Evolutionary conservation across 257 asterid species (phyloP), one percentile per base, ranked within the genome.

Genomic region (Leonotis leonurus): DNA sequence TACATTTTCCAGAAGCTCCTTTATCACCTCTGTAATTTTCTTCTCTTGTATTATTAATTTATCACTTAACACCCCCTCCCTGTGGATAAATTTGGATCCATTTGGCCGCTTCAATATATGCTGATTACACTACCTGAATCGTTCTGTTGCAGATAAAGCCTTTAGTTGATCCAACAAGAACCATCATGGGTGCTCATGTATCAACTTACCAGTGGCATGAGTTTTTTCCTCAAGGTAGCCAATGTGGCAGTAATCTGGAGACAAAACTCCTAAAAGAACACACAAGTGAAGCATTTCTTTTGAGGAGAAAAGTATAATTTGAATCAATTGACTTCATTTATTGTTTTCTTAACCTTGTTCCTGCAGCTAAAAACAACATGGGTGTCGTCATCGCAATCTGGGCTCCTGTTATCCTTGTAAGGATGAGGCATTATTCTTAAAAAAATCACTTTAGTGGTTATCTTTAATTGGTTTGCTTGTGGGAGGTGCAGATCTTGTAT

Each of bases 331-430:
- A 32, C 50, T 44, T 59, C 44, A 30, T 56, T 46, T 63, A 29
- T 58, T n/a, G 8, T 41, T 54, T 21, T 54, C 55, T 17, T 10
- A n/a, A 62, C 12, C 68, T 48, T 45, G 46, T 53, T 65, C 70
- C 62, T 84, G 88, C 96, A 92, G 99, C 99, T 25, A 85, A 75
- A 68, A 83, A 78, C 80, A 93, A 93, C 80, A 82, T 89, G n/a
- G 99, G 99, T 43, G 97, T 87, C 18, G 88, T 93, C 57, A 73
- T 89, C 67, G 96, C 99, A 64, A 93, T 93, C 46, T 93, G 99
- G 99, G 84, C 99, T 9, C 99, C 99, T 52, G 83, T 93, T 73
- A 85, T 93, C 65, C 95, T 93, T 72, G 99, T 93, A 81, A 22
- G 83, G 22, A 44, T 17, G 25, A 17, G 24, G 51, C 51, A 17